Conservation (phyloP, 495 filamentous ascomycete genomes). For the Penicillium malachiteum region DNA sequence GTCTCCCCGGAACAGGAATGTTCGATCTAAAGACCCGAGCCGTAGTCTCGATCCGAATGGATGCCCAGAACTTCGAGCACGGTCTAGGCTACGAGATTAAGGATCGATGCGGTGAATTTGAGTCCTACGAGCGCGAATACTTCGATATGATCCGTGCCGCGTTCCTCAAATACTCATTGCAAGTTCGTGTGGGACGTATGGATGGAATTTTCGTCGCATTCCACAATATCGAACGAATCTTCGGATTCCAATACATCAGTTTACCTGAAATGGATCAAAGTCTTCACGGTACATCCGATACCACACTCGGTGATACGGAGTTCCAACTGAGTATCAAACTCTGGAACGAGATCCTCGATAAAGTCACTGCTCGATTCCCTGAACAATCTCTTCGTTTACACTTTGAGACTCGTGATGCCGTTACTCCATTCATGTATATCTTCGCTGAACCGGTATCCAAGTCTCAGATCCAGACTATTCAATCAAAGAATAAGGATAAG, state of each 20-base stretch:
- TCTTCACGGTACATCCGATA: constrained; percentile 70
- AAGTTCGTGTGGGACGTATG: constrained; percentile 96
- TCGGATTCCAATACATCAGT: constrained; percentile 94
- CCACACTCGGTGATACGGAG: constrained; percentile 75
- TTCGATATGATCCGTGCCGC: constrained; percentile 94
- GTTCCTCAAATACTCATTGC: constrained; percentile 95
- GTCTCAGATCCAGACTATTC: constrained; percentile 69
- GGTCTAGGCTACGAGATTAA: constrained; percentile 87
- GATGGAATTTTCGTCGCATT: constrained; percentile 98
- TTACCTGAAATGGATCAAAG: constrained; percentile 82
- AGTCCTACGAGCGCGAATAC: constrained; percentile 93
- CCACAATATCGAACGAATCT: constrained; percentile 92
- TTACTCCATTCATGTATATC: constrained; percentile 75
- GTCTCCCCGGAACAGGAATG: constrained; percentile 88
- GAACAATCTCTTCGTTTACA: constrained; percentile 73
- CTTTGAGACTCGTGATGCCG: constrained; percentile 71
- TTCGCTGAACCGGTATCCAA: constrained; percentile 82
- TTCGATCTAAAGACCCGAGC: constrained; percentile 97
- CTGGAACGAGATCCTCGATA: constrained; percentile 74
- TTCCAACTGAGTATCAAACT: constrained; percentile 77
- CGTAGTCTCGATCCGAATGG: constrained; percentile 87
- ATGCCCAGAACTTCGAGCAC: constrained; percentile 65
- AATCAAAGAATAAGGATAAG: constrained; percentile 57
- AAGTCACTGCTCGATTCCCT: constrained; percentile 69
- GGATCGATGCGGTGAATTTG: constrained; percentile 66